Base-by-base conservation (phyloP, 495 filamentous ascomycete genomes). In the Immersiella caudata region DNA sequence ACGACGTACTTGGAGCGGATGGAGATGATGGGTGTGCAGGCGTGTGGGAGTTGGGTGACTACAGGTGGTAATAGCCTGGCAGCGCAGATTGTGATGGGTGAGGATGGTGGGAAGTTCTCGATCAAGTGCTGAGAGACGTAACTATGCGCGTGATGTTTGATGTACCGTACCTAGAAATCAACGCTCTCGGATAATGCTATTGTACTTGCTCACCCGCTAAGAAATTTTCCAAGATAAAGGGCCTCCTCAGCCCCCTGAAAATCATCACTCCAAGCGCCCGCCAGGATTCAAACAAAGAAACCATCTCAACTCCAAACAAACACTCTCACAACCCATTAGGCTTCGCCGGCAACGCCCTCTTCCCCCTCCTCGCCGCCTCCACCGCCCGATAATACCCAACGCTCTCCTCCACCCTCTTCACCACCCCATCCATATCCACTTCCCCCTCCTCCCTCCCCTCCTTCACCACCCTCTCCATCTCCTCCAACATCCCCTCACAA, bases 351-450 rank as follows among this genome's bases (percentile, higher is more conserved):
- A 65, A 29, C 63, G 29, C 1, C 54, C 18, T 18, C 29, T 33
- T 33, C 63, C 33, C 46, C 63, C 63, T 57, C 35, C 63, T 58
- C 29, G 63, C 29, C 20, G 54, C 51, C 35, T 65, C 63, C 6
- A 58, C 63, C 1, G 24, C 33, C 6, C 63, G 63, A n/a, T 46
- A 29, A 33, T 58, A 65, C 63, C 35, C 21, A 6, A 65, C 63
- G 33, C 9, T 36, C 21, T 49, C 22, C 5, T 65, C 63, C 63
- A 65, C 63, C 4, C 63, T 20, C 18, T 26, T 29, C 9, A 29
- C 63, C 14, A 65, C 54, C 14, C 52, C 63, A 29, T 25, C 22
- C 63, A 65, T 65, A 59, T 65, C 63, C 29, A 58, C 2, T 52
- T 25, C 52, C 29, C 21, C 52, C 2, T 49, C 63, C 49, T 36